Evolutionary conservation across 2,329 filamentous ascomycete genomes (phyloP), one percentile per base, ranked within the genome.

Genomic region (Colletotrichum gigasporum): DNA sequence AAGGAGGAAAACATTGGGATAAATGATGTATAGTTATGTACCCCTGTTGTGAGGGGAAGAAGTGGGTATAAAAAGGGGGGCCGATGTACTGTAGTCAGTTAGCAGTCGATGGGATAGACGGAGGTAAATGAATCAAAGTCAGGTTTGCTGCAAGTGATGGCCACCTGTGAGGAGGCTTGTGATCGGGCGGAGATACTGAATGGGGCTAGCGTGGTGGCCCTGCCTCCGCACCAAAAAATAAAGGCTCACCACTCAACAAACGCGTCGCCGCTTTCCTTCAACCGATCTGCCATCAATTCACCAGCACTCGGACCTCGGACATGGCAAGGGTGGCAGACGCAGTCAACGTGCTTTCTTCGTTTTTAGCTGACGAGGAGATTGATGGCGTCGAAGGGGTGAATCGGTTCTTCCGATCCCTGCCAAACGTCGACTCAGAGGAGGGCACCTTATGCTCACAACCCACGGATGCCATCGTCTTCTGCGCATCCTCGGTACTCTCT

Each of bases 401-500:
- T 12, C 22, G 16, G 8, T 62, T 63, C 16, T 28, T 55, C 9
- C 32, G 34, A 10, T 54, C 52, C 6, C 18, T 56, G 7, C 41
- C 39, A 34, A 44, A 26, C 4, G 12, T 24, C 28, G n/a, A 10
- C 16, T 4, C 14, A 7, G 18, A 32, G 9, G n/a, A 24, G 8
- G 35, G 14, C 7, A 34, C 5, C 8, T 18, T 12, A 18, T 24
- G n/a, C 24, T 24, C 30, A 24, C 52, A 22, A 22, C 50, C 65
- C 1, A 48, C 52, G n/a, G 62, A 66, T 34, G 62, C 39, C 26
- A 51, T 67, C 18, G 62, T 65, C 26, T 55, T 67, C 11, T 67
- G 62, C 42, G 62, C 52, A 5, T 65, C 65, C 18, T 56, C 65
- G 5, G 57, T 67, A 3, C 47, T 67, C 8, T 61, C 65, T 4